Percentiles rank a stretch among this genome's conserved stretches.
Evolutionary conservation across 2,329 filamentous ascomycete genomes (phyloP).

Genomic region (Aspergillus fijiensis): DNA sequence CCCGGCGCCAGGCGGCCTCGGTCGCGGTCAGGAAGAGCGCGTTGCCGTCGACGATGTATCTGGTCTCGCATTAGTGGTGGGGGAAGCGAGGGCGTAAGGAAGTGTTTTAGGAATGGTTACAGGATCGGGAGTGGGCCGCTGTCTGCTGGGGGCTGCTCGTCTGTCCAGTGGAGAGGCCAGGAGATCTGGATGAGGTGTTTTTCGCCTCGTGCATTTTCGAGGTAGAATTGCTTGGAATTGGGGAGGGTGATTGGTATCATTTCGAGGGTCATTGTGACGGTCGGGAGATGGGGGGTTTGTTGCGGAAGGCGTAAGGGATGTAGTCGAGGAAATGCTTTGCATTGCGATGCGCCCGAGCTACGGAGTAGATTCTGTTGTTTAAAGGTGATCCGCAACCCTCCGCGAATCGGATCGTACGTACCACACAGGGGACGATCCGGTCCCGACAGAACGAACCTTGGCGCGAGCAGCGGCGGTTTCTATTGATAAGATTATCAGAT

Average conservation of each 20-base stretch:
- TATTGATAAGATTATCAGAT: not conserved
- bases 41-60: conserved; percentile 27
- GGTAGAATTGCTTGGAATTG: conserved; percentile 22
- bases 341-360: too few species aligned
- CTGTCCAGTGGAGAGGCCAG: conserved; percentile 21
- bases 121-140: conserved; percentile 1
- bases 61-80: not conserved
- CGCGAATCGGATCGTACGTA: not conserved
- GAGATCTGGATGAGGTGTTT: conserved; percentile 23
- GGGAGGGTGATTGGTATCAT: conserved; percentile 1
- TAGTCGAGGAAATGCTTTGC: too few species aligned
- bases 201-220: conserved; percentile 15
- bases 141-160: not conserved
- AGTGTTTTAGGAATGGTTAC: not conserved
- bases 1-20: conserved; percentile 22
- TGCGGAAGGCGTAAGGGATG: too few species aligned
- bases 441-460: not conserved
- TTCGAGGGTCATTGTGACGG: not conserved
- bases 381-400: not conserved
- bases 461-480: not conserved
- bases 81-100: too few species aligned
- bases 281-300: too few species aligned
- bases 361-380: not conserved
- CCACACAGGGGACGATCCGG: not conserved
- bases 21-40: conserved; percentile 25